Base-by-base conservation (phyloP, 2,329 filamentous ascomycete species). In the Clonostachys solani region DNA sequence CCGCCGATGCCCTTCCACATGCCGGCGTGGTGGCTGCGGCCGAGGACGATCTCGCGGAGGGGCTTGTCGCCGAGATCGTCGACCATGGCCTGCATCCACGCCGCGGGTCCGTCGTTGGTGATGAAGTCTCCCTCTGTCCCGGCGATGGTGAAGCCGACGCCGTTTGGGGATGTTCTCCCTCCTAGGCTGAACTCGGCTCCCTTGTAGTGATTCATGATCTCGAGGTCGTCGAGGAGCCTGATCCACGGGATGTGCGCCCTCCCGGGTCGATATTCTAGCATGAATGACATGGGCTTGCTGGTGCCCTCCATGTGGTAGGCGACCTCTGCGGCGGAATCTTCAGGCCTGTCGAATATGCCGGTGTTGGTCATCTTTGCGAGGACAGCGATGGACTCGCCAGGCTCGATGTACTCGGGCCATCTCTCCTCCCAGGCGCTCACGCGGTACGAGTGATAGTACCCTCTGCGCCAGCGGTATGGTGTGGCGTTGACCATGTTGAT, bases 401-500 rank as follows among this genome's bases (percentile, higher is more conserved):
- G 57, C n/a, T 51, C 10, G 23, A 66, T 58, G 43, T 47, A 47
- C n/a, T 51, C 16, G 3, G 61, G 59, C 55, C 59, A 62, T 12
- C 34, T 16, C 7, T 40, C 18, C 4, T 52, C 23, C 47, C 47
- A 49, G 12, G 38, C 42, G 10, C 9, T 13, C 35, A 59, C 42
- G 41, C 59, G 54, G 42, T 60, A 58, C 1, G 46, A 43, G 45
- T 52, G 47, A 1, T 47, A 48, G 50, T 52, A 54, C 1, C 41
- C 52, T 40, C 46, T 55, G 7, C 40, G 36, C 62, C 61, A 67
- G 29, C 42, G 47, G 50, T 62, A 66, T 4, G 64, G 64, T 6
- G 61, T 65, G n/a, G 54, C 57, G 47, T 67, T 67, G 56, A 66
- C 49, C 42, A 67, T 47, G 3, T 48, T 51, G 34, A 66, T 46